phyloP scores from a whole-genome alignment of 2,329 filamentous ascomycete species.

The Scytalidium lignicola region DNA sequence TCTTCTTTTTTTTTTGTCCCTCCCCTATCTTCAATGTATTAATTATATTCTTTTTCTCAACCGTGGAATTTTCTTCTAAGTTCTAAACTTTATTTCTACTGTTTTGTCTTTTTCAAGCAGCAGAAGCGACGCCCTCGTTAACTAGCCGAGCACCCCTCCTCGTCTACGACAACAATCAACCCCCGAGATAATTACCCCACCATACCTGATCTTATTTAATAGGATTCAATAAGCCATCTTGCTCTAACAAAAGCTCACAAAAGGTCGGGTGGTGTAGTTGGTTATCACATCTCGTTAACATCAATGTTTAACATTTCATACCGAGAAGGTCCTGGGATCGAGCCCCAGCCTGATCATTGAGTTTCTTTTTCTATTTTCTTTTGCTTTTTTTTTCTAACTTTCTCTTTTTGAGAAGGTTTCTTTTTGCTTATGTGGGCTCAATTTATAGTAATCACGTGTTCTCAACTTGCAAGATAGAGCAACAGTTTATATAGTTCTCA shows the following conservation, averaged over 20 bases:
- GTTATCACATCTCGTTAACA: background rate
- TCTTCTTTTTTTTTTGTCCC: conserved; percentile 11
- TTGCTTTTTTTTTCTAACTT: background rate
- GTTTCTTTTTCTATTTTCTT: background rate
- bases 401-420: background rate
- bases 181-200: no score
- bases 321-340: background rate
- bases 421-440: no score
- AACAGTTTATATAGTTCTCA: no score
- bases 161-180: no score
- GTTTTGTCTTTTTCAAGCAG: no score
- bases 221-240: background rate
- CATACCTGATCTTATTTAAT: background rate
- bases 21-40: conserved; percentile 6
- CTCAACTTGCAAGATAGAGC: no score
- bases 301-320: background rate
- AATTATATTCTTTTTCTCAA: background rate
- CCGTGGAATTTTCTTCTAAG: background rate
- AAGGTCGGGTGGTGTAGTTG: background rate
- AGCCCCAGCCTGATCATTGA: background rate
- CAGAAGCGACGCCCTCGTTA: no score
- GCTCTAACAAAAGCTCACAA: background rate
- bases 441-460: no score
- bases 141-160: no score
- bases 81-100: no score